A percentile compares a stretch with the other conserved stretches of the same genome.
These are phyloP conservation scores for Ustilago lituana DNA, from an alignment of 1,284 basidiomycete species.

Conservation along the genomic window DNA sequence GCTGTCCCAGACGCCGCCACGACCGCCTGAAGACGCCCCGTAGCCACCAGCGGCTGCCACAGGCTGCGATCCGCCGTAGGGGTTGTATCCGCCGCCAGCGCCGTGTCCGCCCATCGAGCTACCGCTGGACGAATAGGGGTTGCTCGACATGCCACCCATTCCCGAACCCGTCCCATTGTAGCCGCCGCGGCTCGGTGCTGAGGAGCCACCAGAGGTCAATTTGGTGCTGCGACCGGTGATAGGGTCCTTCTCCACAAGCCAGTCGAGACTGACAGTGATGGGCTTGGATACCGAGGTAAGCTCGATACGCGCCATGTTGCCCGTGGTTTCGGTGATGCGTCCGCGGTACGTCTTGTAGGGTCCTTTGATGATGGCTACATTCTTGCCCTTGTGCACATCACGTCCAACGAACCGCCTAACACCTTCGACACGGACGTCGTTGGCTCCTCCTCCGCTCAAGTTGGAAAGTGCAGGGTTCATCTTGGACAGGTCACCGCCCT, in stretches of 20 bases:
- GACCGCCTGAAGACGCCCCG: slow-evolving; percentile 14
- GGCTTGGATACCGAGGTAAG: slow-evolving; percentile 89
- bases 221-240: slow-evolving; percentile 57
- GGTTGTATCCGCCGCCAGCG: slow-evolving; percentile 29
- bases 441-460: slow-evolving; percentile 53
- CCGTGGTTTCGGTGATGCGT: slow-evolving; percentile 94
- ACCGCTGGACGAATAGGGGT: slow-evolving; percentile 35
- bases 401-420: slow-evolving; percentile 50
- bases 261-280: slow-evolving; percentile 83
- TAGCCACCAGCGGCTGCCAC: slow-evolving; percentile 26
- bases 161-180: slow-evolving; percentile 25
- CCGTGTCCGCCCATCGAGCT: slow-evolving; percentile 19
- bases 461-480: slow-evolving; percentile 83
- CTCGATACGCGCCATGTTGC: slow-evolving; percentile 86
- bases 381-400: slow-evolving; percentile 83
- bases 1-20: slow-evolving; percentile 23
- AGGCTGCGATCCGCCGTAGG: slow-evolving; percentile 34
- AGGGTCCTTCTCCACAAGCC: slow-evolving; percentile 76
- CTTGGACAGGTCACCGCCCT: slow-evolving; percentile 82
- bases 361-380: slow-evolving; percentile 85
- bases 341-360: slow-evolving; percentile 91
- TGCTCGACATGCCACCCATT: slow-evolving; percentile 36
- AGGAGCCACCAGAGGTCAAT: slow-evolving; percentile 24
- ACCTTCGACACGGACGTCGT: slow-evolving; percentile 51
- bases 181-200: slow-evolving; percentile 17